Base-by-base conservation (phyloP, 1,139 yeast genomes). In the Lodderomyces margitis region DNA sequence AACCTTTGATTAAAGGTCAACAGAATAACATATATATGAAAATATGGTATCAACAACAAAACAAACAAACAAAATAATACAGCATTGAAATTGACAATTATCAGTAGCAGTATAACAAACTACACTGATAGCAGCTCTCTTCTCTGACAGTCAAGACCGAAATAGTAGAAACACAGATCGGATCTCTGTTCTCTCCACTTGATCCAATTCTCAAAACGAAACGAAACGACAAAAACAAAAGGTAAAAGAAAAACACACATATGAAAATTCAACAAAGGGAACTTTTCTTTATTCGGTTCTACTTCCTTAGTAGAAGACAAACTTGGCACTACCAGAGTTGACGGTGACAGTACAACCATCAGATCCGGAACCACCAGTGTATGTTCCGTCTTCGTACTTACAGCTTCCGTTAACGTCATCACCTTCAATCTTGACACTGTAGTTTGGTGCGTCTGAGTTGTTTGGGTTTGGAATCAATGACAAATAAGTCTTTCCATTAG, bases 401-500 rank as follows among this genome's bases (percentile, higher is more conserved):
- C 92, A 84, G 36, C 68, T 64, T 52, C 92, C 92, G 47, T 64
- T 67, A 39, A 80, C 81, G 46, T 73, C 77, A 46, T 74, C 71
- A 47, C 84, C 88, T 45, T 73, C 82, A 56, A 84, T 83, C 66
- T 82, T 81, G 49, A 84, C 80, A 55, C 75, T 82, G 70, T 66
- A 84, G 74, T 82, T 83, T 47, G 82, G 75, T 43, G 84, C 64
- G 34, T 69, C 64, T 41, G 56, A 51, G 74, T 84, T 84, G 74
- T 84, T 84, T 56, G 92, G 92, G 67, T 84, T 84, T 62, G 91
- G 91, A 69, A 84, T 84, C 68, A 84, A 74, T 1, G 91, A 83
- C 56, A 84, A 69, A 71, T 84, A 84, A 42, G 87, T 73, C 55
- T 76, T 71, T 53, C 85, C 86, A 52, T 62, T 62, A 43, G 76